These are phyloP conservation scores for Pulveroboletus sp. DNA, from an alignment of 768 basidiomycete species.

Conservation along the genomic window DNA sequence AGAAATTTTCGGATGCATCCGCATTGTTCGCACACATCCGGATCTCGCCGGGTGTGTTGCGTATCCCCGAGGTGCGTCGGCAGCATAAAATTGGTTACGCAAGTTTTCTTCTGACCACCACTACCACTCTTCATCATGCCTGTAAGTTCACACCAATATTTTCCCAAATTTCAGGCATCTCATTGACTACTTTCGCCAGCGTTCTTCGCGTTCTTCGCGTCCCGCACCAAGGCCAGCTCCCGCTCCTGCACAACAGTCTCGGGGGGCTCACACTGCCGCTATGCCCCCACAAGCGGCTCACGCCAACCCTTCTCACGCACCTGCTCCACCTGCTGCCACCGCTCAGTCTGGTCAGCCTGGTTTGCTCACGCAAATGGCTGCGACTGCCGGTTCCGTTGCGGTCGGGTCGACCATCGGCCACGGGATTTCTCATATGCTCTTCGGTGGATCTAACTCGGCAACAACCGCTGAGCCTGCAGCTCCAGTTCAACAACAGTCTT, in stretches of 20 bases:
- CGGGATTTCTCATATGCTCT: conserved; percentile 87
- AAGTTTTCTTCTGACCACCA: conserved; percentile 12
- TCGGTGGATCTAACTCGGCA: conserved; percentile 57
- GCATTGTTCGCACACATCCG: conserved; percentile 19
- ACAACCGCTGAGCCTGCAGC: conserved; percentile 47
- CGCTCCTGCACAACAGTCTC: conserved; percentile 43
- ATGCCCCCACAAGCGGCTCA: conserved; percentile 41
- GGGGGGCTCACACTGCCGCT: conserved; percentile 48
- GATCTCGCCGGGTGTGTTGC: conserved; percentile 16
- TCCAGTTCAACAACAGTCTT: conserved; percentile 45
- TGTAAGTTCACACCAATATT: conserved; percentile 33
- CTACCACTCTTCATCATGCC: conserved; percentile 39
- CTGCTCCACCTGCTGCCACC: conserved; percentile 36
- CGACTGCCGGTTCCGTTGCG: conserved; percentile 87
- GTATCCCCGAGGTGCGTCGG: conserved; percentile 12
- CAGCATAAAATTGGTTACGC: too few species aligned
- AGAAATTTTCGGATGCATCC: neutral
- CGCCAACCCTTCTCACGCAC: conserved; percentile 40
- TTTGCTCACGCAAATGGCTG: conserved; percentile 80
- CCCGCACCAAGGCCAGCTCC: conserved; percentile 50
- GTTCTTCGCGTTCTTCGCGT: conserved; percentile 74
- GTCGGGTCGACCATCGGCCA: conserved; percentile 86
- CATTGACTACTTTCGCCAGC: conserved; percentile 38
- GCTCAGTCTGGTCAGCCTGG: conserved; percentile 56
- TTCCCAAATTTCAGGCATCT: neutral